phyloP scores from a whole-genome alignment of 2,329 filamentous ascomycete species.

The Xylariomycetidae sp. region DNA sequence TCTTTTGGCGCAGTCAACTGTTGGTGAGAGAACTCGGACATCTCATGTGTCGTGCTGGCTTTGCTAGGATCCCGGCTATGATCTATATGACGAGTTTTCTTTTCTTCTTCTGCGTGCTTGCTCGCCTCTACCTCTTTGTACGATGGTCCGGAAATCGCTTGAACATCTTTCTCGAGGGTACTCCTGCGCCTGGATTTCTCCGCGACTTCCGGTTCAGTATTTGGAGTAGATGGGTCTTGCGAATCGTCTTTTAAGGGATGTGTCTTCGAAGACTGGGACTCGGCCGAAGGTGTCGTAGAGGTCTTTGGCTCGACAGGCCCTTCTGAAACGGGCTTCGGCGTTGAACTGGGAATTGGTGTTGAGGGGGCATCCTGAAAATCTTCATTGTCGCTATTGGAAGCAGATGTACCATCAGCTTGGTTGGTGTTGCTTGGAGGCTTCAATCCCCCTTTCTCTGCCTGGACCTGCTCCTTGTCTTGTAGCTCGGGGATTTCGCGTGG shows the following conservation, averaged over 20 bases:
- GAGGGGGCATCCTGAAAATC: slow-evolving; percentile 34
- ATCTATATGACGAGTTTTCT: slow-evolving; percentile 16
- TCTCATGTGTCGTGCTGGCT: slow-evolving; percentile 28
- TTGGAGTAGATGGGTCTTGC: slow-evolving; percentile 1
- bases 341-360: slow-evolving; percentile 19
- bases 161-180: slow-evolving; percentile 14
- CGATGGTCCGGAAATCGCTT: slow-evolving; percentile 27
- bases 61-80: slow-evolving; percentile 36
- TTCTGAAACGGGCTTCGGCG: slow-evolving; percentile 16
- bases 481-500: background rate
- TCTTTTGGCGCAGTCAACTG: slow-evolving; percentile 58
- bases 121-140: slow-evolving; percentile 24
- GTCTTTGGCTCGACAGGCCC: slow-evolving; percentile 14
- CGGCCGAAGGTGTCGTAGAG: too few species aligned
- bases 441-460: slow-evolving; percentile 9
- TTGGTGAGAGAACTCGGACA: slow-evolving; percentile 92
- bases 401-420: slow-evolving; percentile 16
- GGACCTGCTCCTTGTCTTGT: slow-evolving; percentile 3
- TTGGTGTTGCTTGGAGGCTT: slow-evolving; percentile 11
- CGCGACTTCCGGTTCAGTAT: slow-evolving; percentile 7
- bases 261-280: too few species aligned
- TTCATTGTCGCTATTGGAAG: slow-evolving; percentile 34
- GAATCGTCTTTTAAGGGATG: too few species aligned
- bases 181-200: slow-evolving; percentile 12
- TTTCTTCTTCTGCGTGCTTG: slow-evolving; percentile 20